Percentiles rank a stretch among this genome's conserved stretches.
phyloP scores from a whole-genome alignment of 2,329 filamentous ascomycete genomes.

The Fusarium haematococcum region DNA sequence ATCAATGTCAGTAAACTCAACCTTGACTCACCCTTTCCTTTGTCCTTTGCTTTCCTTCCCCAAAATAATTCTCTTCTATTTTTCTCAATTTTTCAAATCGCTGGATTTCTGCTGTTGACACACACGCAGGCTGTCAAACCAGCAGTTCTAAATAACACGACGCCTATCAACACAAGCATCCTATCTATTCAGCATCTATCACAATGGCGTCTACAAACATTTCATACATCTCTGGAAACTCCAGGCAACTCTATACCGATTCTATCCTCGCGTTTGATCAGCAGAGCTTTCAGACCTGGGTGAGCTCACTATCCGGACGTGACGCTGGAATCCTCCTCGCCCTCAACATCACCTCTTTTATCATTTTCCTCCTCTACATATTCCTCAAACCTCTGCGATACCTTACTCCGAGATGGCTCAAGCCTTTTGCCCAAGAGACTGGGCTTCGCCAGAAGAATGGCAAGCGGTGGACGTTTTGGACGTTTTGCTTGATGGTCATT shows the following conservation, averaged over 20 bases:
- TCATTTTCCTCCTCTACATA: constrained; percentile 47
- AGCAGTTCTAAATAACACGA: background rate
- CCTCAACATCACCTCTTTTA: constrained; percentile 44
- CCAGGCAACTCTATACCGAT: constrained; percentile 18
- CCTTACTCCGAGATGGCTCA: constrained; percentile 54
- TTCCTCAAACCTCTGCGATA: constrained; percentile 41
- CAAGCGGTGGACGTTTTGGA: constrained; percentile 55
- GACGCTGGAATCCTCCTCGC: constrained; percentile 36
- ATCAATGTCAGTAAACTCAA: background rate
- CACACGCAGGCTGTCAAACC: background rate
- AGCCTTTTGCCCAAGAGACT: constrained; percentile 58
- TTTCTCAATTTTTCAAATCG: background rate
- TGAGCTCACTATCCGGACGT: constrained; percentile 1
- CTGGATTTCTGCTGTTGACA: background rate
- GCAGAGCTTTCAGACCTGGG: constrained; percentile 4
- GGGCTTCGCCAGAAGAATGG: constrained; percentile 33
- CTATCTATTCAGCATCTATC: background rate
- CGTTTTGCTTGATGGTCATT: constrained; percentile 49
- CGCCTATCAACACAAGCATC: background rate
- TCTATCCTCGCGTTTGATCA: background rate
- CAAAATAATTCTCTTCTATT: too few relatives aligned
- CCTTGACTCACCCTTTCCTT: background rate
- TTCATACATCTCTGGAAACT: constrained; percentile 22
- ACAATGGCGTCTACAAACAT: constrained; percentile 1
- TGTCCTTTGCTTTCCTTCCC: background rate